Base-by-base conservation (phyloP, 345 rosid species). In the Dipteronia sinensis region DNA sequence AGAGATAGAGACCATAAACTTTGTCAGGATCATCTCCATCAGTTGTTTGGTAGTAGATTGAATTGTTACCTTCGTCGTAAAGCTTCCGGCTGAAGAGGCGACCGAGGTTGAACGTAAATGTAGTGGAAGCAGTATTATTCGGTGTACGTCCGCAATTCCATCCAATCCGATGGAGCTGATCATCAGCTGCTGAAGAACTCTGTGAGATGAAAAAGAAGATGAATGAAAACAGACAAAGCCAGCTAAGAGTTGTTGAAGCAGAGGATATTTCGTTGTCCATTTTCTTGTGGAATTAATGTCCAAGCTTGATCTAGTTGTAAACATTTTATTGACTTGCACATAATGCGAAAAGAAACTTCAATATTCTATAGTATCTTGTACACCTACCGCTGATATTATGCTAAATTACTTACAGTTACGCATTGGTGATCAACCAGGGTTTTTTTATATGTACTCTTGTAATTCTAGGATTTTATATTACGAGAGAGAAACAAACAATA, bases 1-100 rank as follows among this genome's bases (percentile, higher is more conserved):
- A 72, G 7, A 70, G 80, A 72, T 65, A 79, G 69, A 75, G 75
- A 1, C 80, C 80, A 23, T 79, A 72, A 9, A 79, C 77, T 53
- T 27, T 38, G 44, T 79, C 42, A 1, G 63, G 76, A 38, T 56
- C 9, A 6, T 17, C 67, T 3, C 79, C 84, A 19, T 69, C 69
- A 0, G 76, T 59, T 0, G 62, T 51, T 10, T 42, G 27, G 66
- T 63, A 59, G 8, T 8, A 59, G 27, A 59, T n/a, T 2, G 64
- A 59, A 3, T n/a, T 19, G 27, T 25, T 13, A 10, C 64, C 27
- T 59, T 59, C 64, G 64, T 59, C 64, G 27, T 20, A 20, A 5
- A 59, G 64, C 27, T 59, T 59, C 25, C 64, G 25, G 27, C 22
- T 59, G 64, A 59, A 59, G 64, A 59, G 64, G 12, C 64, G 27